Evolutionary conservation across 805 yeast species (phyloP).

Genomic region (Cyberlindnera euphorbiae): DNA sequence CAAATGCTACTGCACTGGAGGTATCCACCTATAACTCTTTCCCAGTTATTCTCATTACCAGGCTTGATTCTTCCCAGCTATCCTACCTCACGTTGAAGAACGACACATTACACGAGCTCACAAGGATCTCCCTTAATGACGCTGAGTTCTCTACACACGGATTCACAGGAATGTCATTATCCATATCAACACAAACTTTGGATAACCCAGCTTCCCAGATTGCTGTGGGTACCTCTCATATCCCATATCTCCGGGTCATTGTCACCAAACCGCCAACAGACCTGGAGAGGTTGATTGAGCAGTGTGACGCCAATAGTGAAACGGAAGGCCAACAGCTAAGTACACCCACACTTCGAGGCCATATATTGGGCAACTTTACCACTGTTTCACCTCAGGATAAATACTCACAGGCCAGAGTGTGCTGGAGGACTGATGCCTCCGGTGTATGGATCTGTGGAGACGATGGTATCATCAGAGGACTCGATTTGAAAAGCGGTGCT

Average conservation of each 20-base stretch:
- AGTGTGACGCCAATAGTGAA: background rate
- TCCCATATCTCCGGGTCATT: slow-evolving; percentile 70
- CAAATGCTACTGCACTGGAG: slow-evolving; percentile 51
- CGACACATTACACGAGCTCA: slow-evolving; percentile 30
- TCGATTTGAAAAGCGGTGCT: slow-evolving; percentile 41
- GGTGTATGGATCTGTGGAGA: slow-evolving; percentile 71
- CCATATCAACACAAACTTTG: slow-evolving; percentile 21
- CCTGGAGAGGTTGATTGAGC: background rate
- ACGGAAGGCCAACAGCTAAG: slow-evolving; percentile 10
- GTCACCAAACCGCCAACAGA: slow-evolving; percentile 41
- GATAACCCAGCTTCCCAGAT: slow-evolving; percentile 29
- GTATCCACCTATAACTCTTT: slow-evolving; percentile 22
- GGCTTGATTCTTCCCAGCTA: slow-evolving; percentile 55
- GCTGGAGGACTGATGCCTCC: slow-evolving; percentile 37
- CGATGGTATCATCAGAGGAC: slow-evolving; percentile 60
- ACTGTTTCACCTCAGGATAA: slow-evolving; percentile 66
- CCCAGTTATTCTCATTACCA: slow-evolving; percentile 48
- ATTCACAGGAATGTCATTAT: slow-evolving; percentile 52
- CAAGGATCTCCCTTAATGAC: slow-evolving; percentile 59
- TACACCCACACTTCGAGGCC: slow-evolving; percentile 25
- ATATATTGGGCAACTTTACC: slow-evolving; percentile 39
- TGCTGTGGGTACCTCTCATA: slow-evolving; percentile 70
- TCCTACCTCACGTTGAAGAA: slow-evolving; percentile 33
- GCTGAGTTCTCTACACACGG: slow-evolving; percentile 65
- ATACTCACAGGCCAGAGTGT: slow-evolving; percentile 46